These are phyloP conservation scores for Penicillium verrucosum DNA, from an alignment of 2,329 filamentous ascomycete genomes.

Conservation along the genomic window DNA sequence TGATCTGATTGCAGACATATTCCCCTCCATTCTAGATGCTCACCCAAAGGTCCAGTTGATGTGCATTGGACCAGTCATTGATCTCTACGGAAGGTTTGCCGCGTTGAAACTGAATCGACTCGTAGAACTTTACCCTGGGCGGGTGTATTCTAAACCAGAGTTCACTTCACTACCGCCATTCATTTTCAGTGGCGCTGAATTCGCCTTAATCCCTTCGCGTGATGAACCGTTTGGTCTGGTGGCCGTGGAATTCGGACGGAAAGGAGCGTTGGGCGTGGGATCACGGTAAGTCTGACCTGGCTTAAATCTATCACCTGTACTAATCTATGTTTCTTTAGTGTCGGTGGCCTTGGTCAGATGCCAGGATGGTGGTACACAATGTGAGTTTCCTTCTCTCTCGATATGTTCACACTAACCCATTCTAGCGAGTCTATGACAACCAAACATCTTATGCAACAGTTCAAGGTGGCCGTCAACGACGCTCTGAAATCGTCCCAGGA, in stretches of 20 bases:
- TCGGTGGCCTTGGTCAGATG: slow-evolving; percentile 66
- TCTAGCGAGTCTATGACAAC: slow-evolving; percentile 57
- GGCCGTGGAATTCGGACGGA: slow-evolving; percentile 66
- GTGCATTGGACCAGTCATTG: slow-evolving; percentile 63
- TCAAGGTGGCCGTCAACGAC: slow-evolving; percentile 60
- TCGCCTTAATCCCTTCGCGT: slow-evolving; percentile 67
- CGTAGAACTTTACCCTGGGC: slow-evolving; percentile 63
- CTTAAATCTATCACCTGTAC: neutral
- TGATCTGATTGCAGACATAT: slow-evolving; percentile 67
- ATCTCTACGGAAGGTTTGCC: slow-evolving; percentile 66
- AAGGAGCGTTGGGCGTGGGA: slow-evolving; percentile 65
- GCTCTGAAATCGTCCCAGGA: slow-evolving; percentile 56
- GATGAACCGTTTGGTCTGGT: slow-evolving; percentile 68
- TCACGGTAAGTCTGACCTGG: slow-evolving; percentile 35
- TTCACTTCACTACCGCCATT: slow-evolving; percentile 64
- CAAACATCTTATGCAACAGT: slow-evolving; percentile 61
- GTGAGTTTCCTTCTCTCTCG: slow-evolving; percentile 33
- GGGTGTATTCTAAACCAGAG: slow-evolving; percentile 65
- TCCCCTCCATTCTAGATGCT: slow-evolving; percentile 60
- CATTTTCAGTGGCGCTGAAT: slow-evolving; percentile 66
- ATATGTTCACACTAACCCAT: neutral
- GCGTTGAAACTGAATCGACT: slow-evolving; percentile 62
- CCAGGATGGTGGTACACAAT: slow-evolving; percentile 66
- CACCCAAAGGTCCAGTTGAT: slow-evolving; percentile 61
- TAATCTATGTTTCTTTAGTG: slow-evolving; percentile 33